Evolutionary conservation across 2,329 filamentous ascomycete genomes (phyloP), one percentile per base, ranked within the genome.

Genomic region (Ramichloridium luteum): DNA sequence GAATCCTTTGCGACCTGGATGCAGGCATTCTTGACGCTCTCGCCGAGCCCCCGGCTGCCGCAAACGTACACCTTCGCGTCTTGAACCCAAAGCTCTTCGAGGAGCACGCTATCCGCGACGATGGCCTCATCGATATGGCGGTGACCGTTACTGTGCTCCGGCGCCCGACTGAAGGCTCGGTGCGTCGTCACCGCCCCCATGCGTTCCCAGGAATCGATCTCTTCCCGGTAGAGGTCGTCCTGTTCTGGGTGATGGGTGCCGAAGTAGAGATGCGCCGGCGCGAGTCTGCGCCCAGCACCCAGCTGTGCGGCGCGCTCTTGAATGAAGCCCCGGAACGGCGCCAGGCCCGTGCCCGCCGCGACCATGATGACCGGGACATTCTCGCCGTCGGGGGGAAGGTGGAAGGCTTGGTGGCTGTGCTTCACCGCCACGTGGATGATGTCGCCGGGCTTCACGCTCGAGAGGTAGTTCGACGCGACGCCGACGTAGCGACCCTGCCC

Each of bases 301-400:
- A 61, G 49, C 35, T 65, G 57, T 6, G 52, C 54, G 14, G 54
- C 54, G 35, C 88, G 86, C 64, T 96, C 88, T 62, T 96, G 86
- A 30, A 94, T 79, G 54, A 96, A 96, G 38, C 88, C 88, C 41
- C 88, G 83, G 81, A 96, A 96, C 11, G 88, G 88, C 1, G 88
- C 88, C n/a, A 96, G 77, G 51, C 88, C 88, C 0, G 88, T 94
- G 41, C 88, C 88, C 9, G 48, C 48, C 13, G 37, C 36, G 25
- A 48, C 45, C 40, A 61, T 59, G 36, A 64, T 56, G 25, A 64
- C 47, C 0, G 61, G 61, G 3, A 44, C 46, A 5, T 53, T 54
- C 35, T 59, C 56, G 1, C 48, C 41, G 36, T 61, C 56, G 27
- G 56, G 51, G 4, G 62, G 62, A 0, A 63, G 48, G 27, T 61